These are phyloP conservation scores for Leucocoprinus birnbaumii DNA, from an alignment of 768 basidiomycete genomes.

Conservation along the genomic window DNA sequence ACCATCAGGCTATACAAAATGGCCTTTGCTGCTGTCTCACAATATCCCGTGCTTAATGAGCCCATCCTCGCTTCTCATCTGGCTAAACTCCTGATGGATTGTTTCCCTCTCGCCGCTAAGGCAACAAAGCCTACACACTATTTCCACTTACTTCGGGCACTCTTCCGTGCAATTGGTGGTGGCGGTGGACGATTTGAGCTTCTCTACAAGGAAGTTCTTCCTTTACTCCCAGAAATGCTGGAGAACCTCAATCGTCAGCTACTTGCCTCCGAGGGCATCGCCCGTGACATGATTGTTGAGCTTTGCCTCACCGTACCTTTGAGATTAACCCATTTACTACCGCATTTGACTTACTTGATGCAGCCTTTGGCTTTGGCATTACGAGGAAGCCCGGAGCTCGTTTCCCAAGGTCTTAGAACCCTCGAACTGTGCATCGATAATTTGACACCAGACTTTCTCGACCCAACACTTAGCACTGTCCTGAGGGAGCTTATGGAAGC, in stretches of 20 bases:
- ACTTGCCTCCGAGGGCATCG: slow-evolving; percentile 75
- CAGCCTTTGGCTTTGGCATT: slow-evolving; percentile 91
- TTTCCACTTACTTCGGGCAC: slow-evolving; percentile 84
- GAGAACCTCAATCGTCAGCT: slow-evolving; percentile 92
- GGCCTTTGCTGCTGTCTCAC: slow-evolving; percentile 84
- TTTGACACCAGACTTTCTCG: slow-evolving; percentile 94
- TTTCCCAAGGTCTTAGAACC: slow-evolving; percentile 93
- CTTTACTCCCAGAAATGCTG: slow-evolving; percentile 94
- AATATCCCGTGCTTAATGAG: slow-evolving; percentile 76
- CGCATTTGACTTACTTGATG: slow-evolving; percentile 94
- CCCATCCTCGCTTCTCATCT: slow-evolving; percentile 92
- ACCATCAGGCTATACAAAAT: slow-evolving; percentile 94
- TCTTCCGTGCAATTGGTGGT: slow-evolving; percentile 92
- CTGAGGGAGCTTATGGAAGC: slow-evolving; percentile 94
- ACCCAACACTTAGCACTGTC: slow-evolving; percentile 91
- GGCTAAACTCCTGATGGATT: slow-evolving; percentile 92
- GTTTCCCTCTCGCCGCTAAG: slow-evolving; percentile 91
- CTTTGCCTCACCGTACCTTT: slow-evolving; percentile 96
- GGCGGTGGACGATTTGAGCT: slow-evolving; percentile 92
- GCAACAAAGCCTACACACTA: slow-evolving; percentile 90
- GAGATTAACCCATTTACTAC: slow-evolving; percentile 91
- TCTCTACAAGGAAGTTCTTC: slow-evolving; percentile 93
- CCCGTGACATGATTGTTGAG: slow-evolving; percentile 92
- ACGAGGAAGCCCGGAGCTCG: slow-evolving; percentile 82
- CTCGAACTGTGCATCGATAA: slow-evolving; percentile 99